Percentiles rank a stretch among this genome's conserved stretches.
Conservation (phyloP, 2,329 filamentous ascomycete genomes). For the Exserohilum turcica region DNA sequence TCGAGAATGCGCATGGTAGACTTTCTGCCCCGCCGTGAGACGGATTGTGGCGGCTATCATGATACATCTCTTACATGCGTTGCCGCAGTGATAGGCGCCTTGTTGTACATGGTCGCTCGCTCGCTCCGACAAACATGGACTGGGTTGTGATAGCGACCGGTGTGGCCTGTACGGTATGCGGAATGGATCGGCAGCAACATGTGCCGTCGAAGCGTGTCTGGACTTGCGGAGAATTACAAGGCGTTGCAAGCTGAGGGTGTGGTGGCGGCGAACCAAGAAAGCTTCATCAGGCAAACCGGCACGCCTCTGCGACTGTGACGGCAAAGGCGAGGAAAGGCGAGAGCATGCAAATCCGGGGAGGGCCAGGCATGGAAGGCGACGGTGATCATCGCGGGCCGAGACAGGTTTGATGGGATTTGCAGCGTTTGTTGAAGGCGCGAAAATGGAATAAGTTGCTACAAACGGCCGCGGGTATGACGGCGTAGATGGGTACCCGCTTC, state of each 20-base stretch:
- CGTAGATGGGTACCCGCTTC: conserved; percentile 29
- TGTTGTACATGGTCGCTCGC: not conserved
- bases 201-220: conserved; percentile 32
- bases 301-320: not conserved
- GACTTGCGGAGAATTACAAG: conserved; percentile 31
- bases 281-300: too few species aligned
- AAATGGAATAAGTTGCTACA: conserved; percentile 10
- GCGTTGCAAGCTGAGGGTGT: conserved; percentile 21
- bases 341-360: not conserved
- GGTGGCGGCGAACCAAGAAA: conserved; percentile 9
- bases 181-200: conserved; percentile 32
- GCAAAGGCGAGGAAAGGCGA: not conserved
- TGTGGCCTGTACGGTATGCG: conserved; percentile 12
- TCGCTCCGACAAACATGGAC: conserved; percentile 7
- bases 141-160: conserved; percentile 8
- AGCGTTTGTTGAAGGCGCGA: conserved; percentile 4
- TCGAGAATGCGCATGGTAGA: not conserved
- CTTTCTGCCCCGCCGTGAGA: not conserved
- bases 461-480: conserved; percentile 35
- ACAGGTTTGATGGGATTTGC: conserved; percentile 7
- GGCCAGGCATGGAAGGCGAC: conserved; percentile 1
- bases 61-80: conserved; percentile 6
- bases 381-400: conserved; percentile 8
- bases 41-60: conserved; percentile 9
- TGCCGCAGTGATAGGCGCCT: conserved; percentile 15